These are phyloP conservation scores for Apium graveolens DNA, from an alignment of 129 eudicot genomes.

Conservation along the genomic window DNA sequence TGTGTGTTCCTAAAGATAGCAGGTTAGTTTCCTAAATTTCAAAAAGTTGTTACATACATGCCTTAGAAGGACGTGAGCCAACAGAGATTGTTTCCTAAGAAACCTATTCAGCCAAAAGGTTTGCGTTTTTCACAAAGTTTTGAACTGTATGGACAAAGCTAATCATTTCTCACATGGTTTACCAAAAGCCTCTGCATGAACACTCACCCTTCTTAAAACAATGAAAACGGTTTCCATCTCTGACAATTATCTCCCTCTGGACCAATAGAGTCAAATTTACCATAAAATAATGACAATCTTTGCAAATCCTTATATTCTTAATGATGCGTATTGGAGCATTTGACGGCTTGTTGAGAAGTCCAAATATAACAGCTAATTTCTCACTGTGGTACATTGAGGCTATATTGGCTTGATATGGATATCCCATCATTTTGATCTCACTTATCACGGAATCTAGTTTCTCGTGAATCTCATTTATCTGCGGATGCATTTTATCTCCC, in stretches of 20 bases:
- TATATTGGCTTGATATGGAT: slow-evolving; percentile 5
- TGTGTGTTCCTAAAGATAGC: neutral
- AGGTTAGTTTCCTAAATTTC: neutral
- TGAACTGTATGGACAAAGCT: neutral
- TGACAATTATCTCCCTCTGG: slow-evolving; percentile 15
- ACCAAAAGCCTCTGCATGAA: slow-evolving; percentile 17
- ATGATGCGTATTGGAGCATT: slow-evolving; percentile 16
- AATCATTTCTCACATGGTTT: neutral
- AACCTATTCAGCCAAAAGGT: neutral
- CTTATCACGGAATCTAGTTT: neutral
- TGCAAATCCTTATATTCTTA: slow-evolving; percentile 15
- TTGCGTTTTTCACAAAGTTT: neutral
- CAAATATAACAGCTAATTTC: slow-evolving; percentile 18
- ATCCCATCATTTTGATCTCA: slow-evolving; percentile 6
- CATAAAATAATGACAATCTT: slow-evolving; percentile 13
- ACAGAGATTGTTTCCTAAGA: neutral
- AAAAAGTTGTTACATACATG: neutral
- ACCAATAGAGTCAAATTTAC: slow-evolving; percentile 1
- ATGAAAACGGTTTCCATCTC: slow-evolving; percentile 19
- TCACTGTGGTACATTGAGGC: slow-evolving; percentile 14
- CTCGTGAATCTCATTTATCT: slow-evolving; percentile 11
- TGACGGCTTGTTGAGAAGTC: slow-evolving; percentile 13
- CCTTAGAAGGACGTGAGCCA: neutral
- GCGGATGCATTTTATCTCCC: slow-evolving; percentile 11
- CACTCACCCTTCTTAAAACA: slow-evolving; percentile 16